Conservation (phyloP, 2,329 filamentous ascomycete genomes). For the Hymenotorrendiella dingleyae region DNA sequence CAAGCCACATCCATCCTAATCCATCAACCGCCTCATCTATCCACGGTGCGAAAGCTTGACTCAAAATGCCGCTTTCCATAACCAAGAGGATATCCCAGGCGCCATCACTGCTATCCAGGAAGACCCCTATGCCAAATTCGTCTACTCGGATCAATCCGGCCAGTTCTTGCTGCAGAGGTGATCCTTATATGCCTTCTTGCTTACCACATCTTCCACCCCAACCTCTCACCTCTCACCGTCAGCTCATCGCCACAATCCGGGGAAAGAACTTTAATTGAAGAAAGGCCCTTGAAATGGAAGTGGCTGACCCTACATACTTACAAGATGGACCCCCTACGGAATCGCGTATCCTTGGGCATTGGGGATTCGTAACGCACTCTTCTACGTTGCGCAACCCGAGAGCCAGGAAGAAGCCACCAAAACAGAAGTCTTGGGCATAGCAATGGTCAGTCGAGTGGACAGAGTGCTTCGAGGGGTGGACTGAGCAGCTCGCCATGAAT, state of each 20-base stretch:
- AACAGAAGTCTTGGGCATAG: slow-evolving; percentile 59
- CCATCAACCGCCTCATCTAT: no score
- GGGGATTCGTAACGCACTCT: slow-evolving; percentile 64
- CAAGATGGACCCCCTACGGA: slow-evolving; percentile 12
- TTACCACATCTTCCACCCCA: no score
- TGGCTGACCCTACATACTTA: slow-evolving; percentile 4
- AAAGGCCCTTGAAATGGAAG: no score
- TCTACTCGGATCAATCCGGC: slow-evolving; percentile 52
- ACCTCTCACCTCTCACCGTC: no score
- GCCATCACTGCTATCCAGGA: slow-evolving; percentile 60
- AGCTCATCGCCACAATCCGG: no score
- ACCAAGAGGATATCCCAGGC: slow-evolving; percentile 53
- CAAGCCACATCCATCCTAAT: no score
- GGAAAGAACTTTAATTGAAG: no score
- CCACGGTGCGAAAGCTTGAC: no score
- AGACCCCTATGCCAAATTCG: slow-evolving; percentile 63
- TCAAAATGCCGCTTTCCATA: slow-evolving; percentile 48
- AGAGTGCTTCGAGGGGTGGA: slow-evolving; percentile 55
- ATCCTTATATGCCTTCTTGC: no score
- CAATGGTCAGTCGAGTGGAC: slow-evolving; percentile 55
- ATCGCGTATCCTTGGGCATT: slow-evolving; percentile 36
- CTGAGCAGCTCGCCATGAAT: slow-evolving; percentile 62
- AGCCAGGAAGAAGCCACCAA: slow-evolving; percentile 32
- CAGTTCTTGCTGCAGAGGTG: no score
- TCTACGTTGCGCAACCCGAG: slow-evolving; percentile 65